phyloP scores from a whole-genome alignment of 1,139 yeast species.

The Candida sanyaensis region DNA sequence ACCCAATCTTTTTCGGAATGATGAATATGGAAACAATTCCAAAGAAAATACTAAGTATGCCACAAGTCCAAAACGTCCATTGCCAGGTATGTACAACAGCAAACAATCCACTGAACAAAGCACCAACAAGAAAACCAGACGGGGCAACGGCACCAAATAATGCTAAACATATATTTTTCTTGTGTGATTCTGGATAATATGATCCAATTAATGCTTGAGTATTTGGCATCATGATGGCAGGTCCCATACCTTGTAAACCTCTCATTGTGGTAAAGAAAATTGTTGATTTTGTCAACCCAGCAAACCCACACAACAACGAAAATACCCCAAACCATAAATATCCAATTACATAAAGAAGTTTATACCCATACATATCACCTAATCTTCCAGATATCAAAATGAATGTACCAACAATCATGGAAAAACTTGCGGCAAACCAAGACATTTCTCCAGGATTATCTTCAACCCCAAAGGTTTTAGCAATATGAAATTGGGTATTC shows the following conservation, averaged over 20 bases:
- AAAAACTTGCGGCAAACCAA: slow-evolving; percentile 63
- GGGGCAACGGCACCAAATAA: slow-evolving; percentile 64
- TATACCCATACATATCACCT: slow-evolving; percentile 68
- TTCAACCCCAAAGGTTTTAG: slow-evolving; percentile 35
- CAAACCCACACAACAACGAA: slow-evolving; percentile 53
- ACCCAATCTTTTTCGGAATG: slow-evolving; percentile 43
- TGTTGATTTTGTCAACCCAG: slow-evolving; percentile 40
- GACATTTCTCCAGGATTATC: slow-evolving; percentile 45
- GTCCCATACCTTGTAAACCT: slow-evolving; percentile 62
- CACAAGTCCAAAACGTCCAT: slow-evolving; percentile 54
- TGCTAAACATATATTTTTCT: slow-evolving; percentile 45
- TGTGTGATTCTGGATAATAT: slow-evolving; percentile 46
- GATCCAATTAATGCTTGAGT: slow-evolving; percentile 56
- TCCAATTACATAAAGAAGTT: slow-evolving; percentile 48
- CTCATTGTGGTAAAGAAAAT: slow-evolving; percentile 53
- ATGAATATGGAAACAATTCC: slow-evolving; percentile 34
- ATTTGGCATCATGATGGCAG: slow-evolving; percentile 59
- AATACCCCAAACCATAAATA: slow-evolving; percentile 49
- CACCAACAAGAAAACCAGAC: slow-evolving; percentile 54
- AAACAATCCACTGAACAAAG: slow-evolving; percentile 46
- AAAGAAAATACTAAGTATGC: slow-evolving; percentile 34
- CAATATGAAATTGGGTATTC: slow-evolving; percentile 36
- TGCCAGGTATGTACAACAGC: slow-evolving; percentile 53
- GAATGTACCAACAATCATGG: slow-evolving; percentile 63
- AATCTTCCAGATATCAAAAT: slow-evolving; percentile 61